Conservation (phyloP, 2,329 filamentous ascomycete species). For the Paecilomyces variotii region DNA sequence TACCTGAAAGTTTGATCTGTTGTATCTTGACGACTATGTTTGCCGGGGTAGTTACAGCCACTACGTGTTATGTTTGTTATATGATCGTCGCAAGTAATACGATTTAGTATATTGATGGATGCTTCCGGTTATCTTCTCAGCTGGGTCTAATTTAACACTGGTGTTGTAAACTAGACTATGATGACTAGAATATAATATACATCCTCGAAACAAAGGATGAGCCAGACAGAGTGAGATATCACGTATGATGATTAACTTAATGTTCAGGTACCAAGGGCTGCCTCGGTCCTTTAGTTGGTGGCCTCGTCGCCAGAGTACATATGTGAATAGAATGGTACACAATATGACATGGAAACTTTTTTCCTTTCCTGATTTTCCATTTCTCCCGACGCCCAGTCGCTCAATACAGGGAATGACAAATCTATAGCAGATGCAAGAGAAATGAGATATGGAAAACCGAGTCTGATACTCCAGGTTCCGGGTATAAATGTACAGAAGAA, state of each 20-base stretch:
- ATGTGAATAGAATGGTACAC: neutral
- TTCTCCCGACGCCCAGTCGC: neutral
- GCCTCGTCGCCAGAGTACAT: neutral
- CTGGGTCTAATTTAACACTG: neutral
- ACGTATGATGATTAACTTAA: neutral
- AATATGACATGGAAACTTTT: neutral
- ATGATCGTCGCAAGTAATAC: too few relatives aligned
- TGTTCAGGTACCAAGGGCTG: neutral
- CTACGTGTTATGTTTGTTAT: too few relatives aligned
- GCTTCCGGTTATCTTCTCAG: neutral
- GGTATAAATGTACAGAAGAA: slow-evolving; percentile 2
- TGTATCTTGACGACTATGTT: neutral
- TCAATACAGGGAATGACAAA: neutral
- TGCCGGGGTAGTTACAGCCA: neutral
- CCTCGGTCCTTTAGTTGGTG: neutral
- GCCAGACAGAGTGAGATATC: neutral
- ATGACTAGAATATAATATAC: neutral
- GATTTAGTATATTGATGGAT: neutral
- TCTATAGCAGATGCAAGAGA: slow-evolving; percentile 1
- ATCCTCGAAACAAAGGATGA: neutral
- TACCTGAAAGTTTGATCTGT: neutral
- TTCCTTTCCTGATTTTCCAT: neutral
- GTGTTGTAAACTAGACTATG: neutral
- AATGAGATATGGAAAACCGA: neutral
- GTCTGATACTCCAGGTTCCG: neutral